Base-by-base conservation (phyloP, 805 yeast genomes). In the Blastobotrys peoriensis region DNA sequence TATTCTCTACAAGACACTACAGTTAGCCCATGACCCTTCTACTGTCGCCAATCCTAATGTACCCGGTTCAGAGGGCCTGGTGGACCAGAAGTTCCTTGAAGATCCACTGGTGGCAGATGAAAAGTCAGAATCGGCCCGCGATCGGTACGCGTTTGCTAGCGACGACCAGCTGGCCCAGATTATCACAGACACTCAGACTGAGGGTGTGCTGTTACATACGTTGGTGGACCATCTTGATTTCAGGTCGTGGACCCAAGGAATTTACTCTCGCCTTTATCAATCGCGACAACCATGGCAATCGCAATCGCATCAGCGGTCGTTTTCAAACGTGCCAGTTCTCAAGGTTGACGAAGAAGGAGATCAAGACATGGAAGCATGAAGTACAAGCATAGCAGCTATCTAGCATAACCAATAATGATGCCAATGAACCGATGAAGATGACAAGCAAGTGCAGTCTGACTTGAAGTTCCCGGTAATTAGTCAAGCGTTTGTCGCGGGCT, bases 1-100 rank as follows among this genome's bases (percentile, higher is more conserved):
- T 1, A 54, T 66, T 0, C 58, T 78, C 9, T 78, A 61, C 58
- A 63, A 65, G 43, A 76, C 84, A 0, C 51, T 75, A n/a, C n/a
- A 22, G 25, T 23, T 21, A 5, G 46, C 37, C 5, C 15, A 3
- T 20, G n/a, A 16, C 6, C 20, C 8, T 10, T 30, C 30, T 17
- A 18, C 16, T 8, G n/a, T 8, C 18, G 38, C 33, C 21, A n/a
- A 18, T 23, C 25, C 33, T 22, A 39, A 28, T 19, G n/a, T 16
- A 8, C 8, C 33, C 5, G 44, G 30, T 8, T 17, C 15, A 21
- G 5, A 20, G 8, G 10, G 10, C 8, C 8, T 25, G 13, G 30
- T 25, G 10, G 13, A 25, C 8, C 10, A 25, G 13, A 8, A 25
- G 30, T 25, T 25, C 13, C 30, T 25, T 25, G 30, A 25, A 25